These are phyloP conservation scores for Phaffomyces opuntiae DNA, from an alignment of 805 yeast species.

Conservation along the genomic window DNA sequence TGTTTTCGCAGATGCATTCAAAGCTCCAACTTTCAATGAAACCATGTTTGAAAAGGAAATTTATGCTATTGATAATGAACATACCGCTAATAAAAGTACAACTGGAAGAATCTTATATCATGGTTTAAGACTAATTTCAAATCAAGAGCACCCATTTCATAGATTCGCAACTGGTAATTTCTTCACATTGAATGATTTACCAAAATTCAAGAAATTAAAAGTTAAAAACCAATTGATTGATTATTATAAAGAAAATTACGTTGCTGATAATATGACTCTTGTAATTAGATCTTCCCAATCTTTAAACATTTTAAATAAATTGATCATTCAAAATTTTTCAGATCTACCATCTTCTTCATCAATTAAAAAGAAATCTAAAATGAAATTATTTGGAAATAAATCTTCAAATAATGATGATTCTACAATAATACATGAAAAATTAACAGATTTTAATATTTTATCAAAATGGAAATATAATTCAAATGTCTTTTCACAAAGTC, in stretches of 20 bases:
- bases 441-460: constrained; percentile 12
- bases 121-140: constrained; percentile 46
- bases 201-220: constrained; percentile 27
- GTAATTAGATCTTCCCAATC: constrained; percentile 66
- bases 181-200: constrained; percentile 36
- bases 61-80: constrained; percentile 61
- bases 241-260: constrained; percentile 37
- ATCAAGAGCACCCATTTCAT: constrained; percentile 43
- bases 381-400: constrained; percentile 3
- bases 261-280: constrained; percentile 44
- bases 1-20: constrained; percentile 46
- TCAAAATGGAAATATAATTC: constrained; percentile 13
- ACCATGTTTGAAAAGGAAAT: constrained; percentile 42
- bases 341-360: constrained; percentile 19
- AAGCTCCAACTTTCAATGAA: constrained; percentile 42
- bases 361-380: constrained; percentile 4
- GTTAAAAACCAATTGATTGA: constrained; percentile 29
- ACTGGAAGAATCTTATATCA: constrained; percentile 47
- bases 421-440: not conserved
- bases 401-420: not conserved
- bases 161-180: constrained; percentile 61
- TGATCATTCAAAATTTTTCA: constrained; percentile 39
- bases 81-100: constrained; percentile 41
- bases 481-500: constrained; percentile 19
- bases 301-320: constrained; percentile 44